phyloP scores from a whole-genome alignment of 305 asterid genomes.

The Fraxinus dipetala region DNA sequence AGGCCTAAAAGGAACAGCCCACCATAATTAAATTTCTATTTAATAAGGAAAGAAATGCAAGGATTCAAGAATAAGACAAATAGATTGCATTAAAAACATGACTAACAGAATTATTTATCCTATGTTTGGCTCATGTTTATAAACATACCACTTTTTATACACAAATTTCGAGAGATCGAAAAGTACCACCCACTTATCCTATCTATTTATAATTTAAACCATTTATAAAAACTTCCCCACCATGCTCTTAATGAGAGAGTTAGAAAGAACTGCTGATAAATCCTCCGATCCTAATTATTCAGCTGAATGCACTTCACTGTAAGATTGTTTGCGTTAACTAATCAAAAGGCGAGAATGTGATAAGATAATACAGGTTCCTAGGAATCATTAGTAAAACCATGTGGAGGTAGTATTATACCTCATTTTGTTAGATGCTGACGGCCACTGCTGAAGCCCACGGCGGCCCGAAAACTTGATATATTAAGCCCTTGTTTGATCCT shows the following conservation, averaged over 20 bases:
- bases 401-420: background rate
- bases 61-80: conserved; percentile 14
- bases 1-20: conserved; percentile 50
- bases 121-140: background rate
- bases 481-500: too few relatives aligned
- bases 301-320: background rate
- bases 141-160: too few relatives aligned
- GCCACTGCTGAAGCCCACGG: background rate
- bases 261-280: background rate
- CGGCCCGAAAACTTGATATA: background rate
- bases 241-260: background rate
- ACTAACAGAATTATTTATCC: background rate
- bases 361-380: background rate
- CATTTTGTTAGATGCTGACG: background rate
- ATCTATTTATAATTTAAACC: too few relatives aligned
- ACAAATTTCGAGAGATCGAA: background rate
- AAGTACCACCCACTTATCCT: background rate
- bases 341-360: background rate
- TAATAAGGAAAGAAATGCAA: conserved; percentile 1
- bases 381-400: background rate
- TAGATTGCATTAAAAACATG: background rate
- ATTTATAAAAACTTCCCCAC: background rate
- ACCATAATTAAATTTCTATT: conserved; percentile 2
- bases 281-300: background rate
- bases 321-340: background rate